Base-by-base conservation (phyloP, 148 eudicot species). In the Vaccinium corymbosum region DNA sequence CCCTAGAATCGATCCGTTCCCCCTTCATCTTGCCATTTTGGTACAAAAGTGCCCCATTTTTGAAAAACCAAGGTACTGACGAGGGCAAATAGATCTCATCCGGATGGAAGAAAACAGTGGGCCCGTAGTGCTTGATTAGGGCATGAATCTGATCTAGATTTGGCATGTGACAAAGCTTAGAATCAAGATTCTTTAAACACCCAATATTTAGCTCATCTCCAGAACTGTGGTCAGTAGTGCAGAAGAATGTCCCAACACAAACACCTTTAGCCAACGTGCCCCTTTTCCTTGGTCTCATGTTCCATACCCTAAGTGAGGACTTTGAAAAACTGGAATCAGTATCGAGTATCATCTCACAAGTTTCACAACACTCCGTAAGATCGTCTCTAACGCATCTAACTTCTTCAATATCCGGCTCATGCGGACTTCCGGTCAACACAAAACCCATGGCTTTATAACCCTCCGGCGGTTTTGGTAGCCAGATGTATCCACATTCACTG, bases 51-150 rank as follows among this genome's bases (percentile, higher is more conserved):
- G 99, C 95, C 61, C 99, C 99, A 20, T 94, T 92, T 70, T 91
- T 86, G 79, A 96, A 96, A 87, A 94, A 96, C 99, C 99, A 96
- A 59, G 91, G 84, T 20, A 96, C 99, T 0, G 99, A 96, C 6
- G 99, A 96, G 59, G 99, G 98, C 88, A 96, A 62, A 73, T 93
- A 96, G 6, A 86, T 84, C 85, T 96, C 99, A 48, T 94, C 92
- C 0, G 98, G 99, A 84, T 94, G 99, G 85, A 96, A 94, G 85
- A 86, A 96, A 35, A 96, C 86, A 0, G 94, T 96, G 0, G 99
- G 98, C 49, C 99, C 99, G 53, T 94, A 96, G 76, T 94, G 93
- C 81, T 92, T 79, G 79, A 96, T 90, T 27, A 96, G 88, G 2
- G 98, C 93, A 82, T 93, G 91, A 12, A 92, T 84, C 85, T 96